Evolutionary conservation across 192 early-diverging fungal species (phyloP).

Genomic region (Backusella tuberculispora): DNA sequence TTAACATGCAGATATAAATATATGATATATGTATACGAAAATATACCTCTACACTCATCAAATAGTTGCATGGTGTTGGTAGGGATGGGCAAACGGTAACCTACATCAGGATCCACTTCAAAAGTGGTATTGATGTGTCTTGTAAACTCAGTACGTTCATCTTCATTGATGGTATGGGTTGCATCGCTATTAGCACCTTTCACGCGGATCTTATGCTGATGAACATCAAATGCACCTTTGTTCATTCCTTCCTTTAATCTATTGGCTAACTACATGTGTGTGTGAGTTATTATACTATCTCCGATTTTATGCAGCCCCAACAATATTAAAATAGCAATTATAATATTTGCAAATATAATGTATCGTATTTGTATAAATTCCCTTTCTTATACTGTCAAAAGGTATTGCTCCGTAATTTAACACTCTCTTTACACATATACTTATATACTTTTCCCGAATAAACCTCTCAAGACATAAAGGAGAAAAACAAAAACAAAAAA

Average conservation of each 20-base stretch:
- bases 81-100: constrained; percentile 89
- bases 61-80: constrained; percentile 95
- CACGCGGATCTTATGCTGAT: constrained; percentile 85
- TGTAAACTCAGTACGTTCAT: constrained; percentile 96
- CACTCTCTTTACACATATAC: not conserved
- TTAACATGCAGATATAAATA: not conserved
- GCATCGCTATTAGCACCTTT: constrained; percentile 86
- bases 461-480: not conserved
- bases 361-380: not conserved
- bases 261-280: constrained; percentile 47
- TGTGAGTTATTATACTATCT: not conserved
- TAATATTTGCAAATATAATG: not conserved
- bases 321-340: not conserved
- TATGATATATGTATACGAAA: not conserved
- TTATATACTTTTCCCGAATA: too few relatives aligned
- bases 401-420: too few relatives aligned
- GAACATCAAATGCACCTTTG: constrained; percentile 53
- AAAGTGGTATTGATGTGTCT: constrained; percentile 92
- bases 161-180: constrained; percentile 98
- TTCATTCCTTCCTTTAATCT: constrained; percentile 56
- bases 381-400: too few relatives aligned
- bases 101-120: constrained; percentile 80
- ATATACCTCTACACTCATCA: constrained; percentile 85
- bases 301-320: constrained; percentile 1
- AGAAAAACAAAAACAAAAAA: too few relatives aligned